Base-by-base conservation (phyloP, 2,329 filamentous ascomycete genomes). In the Elsinoe ampelina region DNA sequence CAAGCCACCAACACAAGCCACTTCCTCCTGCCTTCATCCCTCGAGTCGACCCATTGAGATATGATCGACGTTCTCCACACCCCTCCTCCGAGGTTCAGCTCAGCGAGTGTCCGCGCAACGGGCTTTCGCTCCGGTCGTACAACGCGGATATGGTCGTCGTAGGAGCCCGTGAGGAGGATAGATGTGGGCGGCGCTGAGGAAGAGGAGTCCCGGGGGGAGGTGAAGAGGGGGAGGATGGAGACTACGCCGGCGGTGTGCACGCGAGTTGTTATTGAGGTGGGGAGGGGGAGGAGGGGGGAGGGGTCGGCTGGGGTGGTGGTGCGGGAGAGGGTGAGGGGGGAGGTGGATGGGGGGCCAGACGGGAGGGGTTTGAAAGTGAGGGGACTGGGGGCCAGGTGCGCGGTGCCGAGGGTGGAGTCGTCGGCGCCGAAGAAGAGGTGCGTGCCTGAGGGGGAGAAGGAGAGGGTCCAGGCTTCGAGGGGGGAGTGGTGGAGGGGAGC, bases 241-340 rank as follows among this genome's bases (percentile, higher is more conserved):
- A 91, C 95, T 1, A 97, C 87, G 10, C 93, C 92, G 1, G 90
- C 89, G n/a, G 77, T 76, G 65, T 95, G 89, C 13, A 79, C 77
- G 59, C 77, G 83, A 20, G 39, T 15, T 2, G 17, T 45, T 15
- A n/a, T 26, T n/a, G 41, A 20, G 1, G 32, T 11, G 12, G 39
- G 39, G 3, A 19, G 11, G 13, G 41, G 36, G 6, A 42, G 19
- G 13, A 82, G 72, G 34, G 86, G 73, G 7, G 81, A 83, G 67
- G 93, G 88, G 64, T 95, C 89, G 22, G 87, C 8, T 10, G 48
- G 30, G 5, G 36, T 39, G 6, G n/a, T 58, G 11, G 38, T 55
- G 0, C 60, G 12, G 13, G 57, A 68, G 35, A n/a, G 63, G 62
- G 26, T 56, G 60, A 38, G 32, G 7, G 15, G 5, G 71, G 30